Evolutionary conservation across 2,329 filamentous ascomycete genomes (phyloP).

Genomic region (Cadophora sp.): DNA sequence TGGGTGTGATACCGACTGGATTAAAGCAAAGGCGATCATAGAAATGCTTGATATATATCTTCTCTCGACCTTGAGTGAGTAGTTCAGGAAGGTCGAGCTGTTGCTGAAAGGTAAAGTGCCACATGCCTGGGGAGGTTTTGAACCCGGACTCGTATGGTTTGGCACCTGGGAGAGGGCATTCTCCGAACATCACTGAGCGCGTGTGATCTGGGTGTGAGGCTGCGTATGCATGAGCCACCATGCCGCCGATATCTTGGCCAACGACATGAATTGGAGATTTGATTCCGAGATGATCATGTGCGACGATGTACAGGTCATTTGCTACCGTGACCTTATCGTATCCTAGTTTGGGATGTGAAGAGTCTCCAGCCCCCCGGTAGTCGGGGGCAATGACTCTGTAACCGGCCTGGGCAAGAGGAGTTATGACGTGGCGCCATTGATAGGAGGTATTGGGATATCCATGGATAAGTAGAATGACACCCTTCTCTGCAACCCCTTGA

Average conservation of each 20-base stretch:
- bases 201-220: slow-evolving; percentile 2
- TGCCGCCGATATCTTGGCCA: slow-evolving; percentile 12
- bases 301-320: neutral
- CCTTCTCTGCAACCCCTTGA: neutral
- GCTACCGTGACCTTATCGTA: slow-evolving; percentile 14
- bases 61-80: slow-evolving; percentile 8
- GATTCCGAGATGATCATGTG: slow-evolving; percentile 1
- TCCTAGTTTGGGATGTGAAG: neutral
- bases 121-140: slow-evolving; percentile 2
- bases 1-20: slow-evolving; percentile 8
- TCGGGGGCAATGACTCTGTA: slow-evolving; percentile 6
- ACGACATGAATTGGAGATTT: neutral
- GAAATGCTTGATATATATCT: slow-evolving; percentile 18
- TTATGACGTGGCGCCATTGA: slow-evolving; percentile 15
- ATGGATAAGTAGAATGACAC: slow-evolving; percentile 7
- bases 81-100: slow-evolving; percentile 17
- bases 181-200: neutral
- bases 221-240: slow-evolving; percentile 16
- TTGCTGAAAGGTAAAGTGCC: slow-evolving; percentile 15
- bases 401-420: neutral
- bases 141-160: slow-evolving; percentile 2
- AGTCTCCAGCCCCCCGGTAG: slow-evolving; percentile 12
- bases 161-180: slow-evolving; percentile 6
- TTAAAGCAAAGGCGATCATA: slow-evolving; percentile 13
- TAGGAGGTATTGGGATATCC: slow-evolving; percentile 12